Evolutionary conservation across 805 yeast genomes (phyloP).

Genomic region (Nakazawaea wickerhamii): DNA sequence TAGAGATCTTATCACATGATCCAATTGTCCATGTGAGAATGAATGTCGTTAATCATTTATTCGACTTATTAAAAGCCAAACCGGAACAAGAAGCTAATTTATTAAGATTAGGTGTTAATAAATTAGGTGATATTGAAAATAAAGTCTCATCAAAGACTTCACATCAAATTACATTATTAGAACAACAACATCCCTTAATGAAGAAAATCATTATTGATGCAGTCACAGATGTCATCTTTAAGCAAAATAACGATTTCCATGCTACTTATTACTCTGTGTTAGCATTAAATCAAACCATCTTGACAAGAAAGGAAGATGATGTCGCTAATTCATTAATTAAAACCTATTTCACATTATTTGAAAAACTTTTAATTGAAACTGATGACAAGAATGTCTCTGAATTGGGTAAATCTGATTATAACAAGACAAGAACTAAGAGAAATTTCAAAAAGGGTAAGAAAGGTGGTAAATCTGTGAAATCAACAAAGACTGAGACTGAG

Average conservation of each 20-base stretch:
- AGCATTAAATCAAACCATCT: constrained; percentile 88
- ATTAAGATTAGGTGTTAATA: constrained; percentile 83
- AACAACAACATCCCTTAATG: constrained; percentile 96
- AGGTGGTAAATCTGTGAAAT: constrained; percentile 77
- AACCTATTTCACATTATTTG: constrained; percentile 83
- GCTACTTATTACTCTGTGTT: constrained; percentile 83
- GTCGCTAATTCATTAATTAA: constrained; percentile 79
- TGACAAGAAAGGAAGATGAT: constrained; percentile 70
- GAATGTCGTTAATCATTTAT: constrained; percentile 68
- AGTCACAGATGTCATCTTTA: constrained; percentile 73
- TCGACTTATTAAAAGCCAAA: constrained; percentile 73
- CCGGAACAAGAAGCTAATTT: constrained; percentile 97
- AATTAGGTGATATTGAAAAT: constrained; percentile 88
- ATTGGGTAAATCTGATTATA: constrained; percentile 41
- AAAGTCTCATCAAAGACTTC: constrained; percentile 89
- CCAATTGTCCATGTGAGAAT: constrained; percentile 84
- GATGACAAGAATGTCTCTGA: constrained; percentile 30
- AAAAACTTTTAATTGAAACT: constrained; percentile 68
- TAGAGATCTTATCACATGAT: constrained; percentile 84
- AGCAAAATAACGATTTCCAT: constrained; percentile 75
- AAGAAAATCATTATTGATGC: constrained; percentile 73
- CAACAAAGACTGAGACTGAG: constrained; percentile 56
- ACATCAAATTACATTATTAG: constrained; percentile 67
- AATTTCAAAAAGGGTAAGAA: constrained; percentile 77
- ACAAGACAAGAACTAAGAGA: constrained; percentile 62